Base-by-base conservation (phyloP, 768 basidiomycete species). In the Trametes meyenii region DNA sequence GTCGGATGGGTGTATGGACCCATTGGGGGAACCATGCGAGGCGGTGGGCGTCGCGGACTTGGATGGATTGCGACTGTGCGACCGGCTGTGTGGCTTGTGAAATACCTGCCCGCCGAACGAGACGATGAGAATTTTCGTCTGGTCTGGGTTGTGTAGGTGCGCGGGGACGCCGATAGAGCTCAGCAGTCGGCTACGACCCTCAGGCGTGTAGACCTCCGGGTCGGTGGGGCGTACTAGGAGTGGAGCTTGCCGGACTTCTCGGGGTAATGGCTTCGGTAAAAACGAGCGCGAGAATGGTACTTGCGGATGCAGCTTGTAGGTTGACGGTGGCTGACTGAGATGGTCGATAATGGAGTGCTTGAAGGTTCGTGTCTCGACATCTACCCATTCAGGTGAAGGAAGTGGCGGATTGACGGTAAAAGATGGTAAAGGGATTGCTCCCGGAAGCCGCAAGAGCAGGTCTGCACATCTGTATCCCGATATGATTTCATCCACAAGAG, bases 81-180 rank as follows among this genome's bases (percentile, higher is more conserved):
- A 70, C 12, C 72, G 71, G 66, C 82, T 83, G 5, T 73, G 73
- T 3, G 86, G 86, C 52, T 78, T 79, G 56, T 81, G 82, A 71
- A 92, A 87, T 8, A 86, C 76, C 67, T 93, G 90, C 0, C 90
- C 90, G 16, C 90, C 90, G 68, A 93, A 93, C 1, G 90, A 92
- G 7, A 93, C 88, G 26, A 92, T 75, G 26, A 92, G 79, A 43
- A 93, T 82, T 67, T 84, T 88, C 2, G 83, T 85, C 21, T 64
- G 72, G 5, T 64, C 60, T 0, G 78, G 72, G 59, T 85, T 78
- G 38, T 86, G 83, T 6, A 79, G 70, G 17, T 81, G 66, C 12
- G 56, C 51, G 0, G 89, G 88, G 0, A 93, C 74, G 21, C 88
- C 89, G 44, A 90, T 78, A 1, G 80, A 79, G 1, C 70, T 63